These are phyloP conservation scores for Rasamsonia emersonii DNA, from an alignment of 2,329 filamentous ascomycete species.

Conservation along the genomic window DNA sequence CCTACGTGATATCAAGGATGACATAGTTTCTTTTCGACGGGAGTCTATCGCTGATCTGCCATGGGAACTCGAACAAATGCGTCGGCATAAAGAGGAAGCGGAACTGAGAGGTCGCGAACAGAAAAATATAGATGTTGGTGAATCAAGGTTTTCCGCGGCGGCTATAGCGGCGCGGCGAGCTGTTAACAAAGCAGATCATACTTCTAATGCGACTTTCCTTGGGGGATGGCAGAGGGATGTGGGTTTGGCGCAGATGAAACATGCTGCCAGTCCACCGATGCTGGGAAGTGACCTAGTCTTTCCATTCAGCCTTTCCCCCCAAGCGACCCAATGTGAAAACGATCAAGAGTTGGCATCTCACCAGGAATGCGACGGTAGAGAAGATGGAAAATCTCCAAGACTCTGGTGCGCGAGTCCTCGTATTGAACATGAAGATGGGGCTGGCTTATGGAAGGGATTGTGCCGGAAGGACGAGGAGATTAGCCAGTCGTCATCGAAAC, in stretches of 20 bases:
- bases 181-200: slow-evolving; percentile 8
- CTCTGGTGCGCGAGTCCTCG: slow-evolving; percentile 71
- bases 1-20: slow-evolving; percentile 18
- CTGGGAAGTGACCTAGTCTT: slow-evolving; percentile 73
- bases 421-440: slow-evolving; percentile 26
- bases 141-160: slow-evolving; percentile 23
- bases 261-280: slow-evolving; percentile 69
- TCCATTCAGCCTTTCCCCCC: slow-evolving; percentile 72
- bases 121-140: slow-evolving; percentile 22
- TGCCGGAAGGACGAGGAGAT: slow-evolving; percentile 21
- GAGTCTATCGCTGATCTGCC: slow-evolving; percentile 41
- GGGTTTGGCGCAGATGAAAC: slow-evolving; percentile 46
- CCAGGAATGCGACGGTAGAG: slow-evolving; percentile 42
- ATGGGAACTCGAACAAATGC: slow-evolving; percentile 76
- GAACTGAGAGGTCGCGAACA: slow-evolving; percentile 35
- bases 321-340: slow-evolving; percentile 74
- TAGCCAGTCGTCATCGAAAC: slow-evolving; percentile 8
- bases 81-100: slow-evolving; percentile 61
- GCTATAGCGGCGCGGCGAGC: slow-evolving; percentile 18
- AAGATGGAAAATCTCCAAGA: slow-evolving; percentile 47
- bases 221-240: slow-evolving; percentile 14
- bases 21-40: slow-evolving; percentile 27
- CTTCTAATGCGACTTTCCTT: slow-evolving; percentile 5
- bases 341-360: slow-evolving; percentile 53
- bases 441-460: slow-evolving; percentile 36